Conservation (phyloP, 306 rosid genomes). For the Echinosophora koreensis region DNA sequence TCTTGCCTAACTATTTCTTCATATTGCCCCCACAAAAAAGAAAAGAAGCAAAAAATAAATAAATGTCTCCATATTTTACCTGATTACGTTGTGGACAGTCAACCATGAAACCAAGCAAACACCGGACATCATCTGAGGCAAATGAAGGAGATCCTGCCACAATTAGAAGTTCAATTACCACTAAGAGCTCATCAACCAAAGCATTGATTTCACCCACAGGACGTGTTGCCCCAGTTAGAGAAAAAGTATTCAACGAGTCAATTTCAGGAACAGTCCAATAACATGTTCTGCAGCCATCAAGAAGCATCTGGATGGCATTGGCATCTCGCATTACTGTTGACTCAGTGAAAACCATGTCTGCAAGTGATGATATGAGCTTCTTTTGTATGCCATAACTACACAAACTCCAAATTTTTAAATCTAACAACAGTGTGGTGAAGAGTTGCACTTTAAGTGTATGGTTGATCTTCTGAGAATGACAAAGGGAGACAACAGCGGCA, state of each 20-base stretch:
- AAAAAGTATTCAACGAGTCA: conserved; percentile 80
- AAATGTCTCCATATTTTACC: conserved; percentile 57
- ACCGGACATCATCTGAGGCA: conserved; percentile 83
- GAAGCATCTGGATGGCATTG: conserved; percentile 98
- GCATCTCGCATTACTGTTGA: conserved; percentile 94
- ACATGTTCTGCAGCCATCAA: conserved; percentile 95
- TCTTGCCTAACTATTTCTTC: conserved; percentile 19
- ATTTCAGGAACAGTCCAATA: conserved; percentile 87
- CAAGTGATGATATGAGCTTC: conserved; percentile 97
- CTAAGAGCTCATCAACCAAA: conserved; percentile 95
- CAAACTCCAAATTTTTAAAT: conserved; percentile 93
- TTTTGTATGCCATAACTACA: conserved; percentile 97
- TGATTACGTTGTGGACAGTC: conserved; percentile 99
- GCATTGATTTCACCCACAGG: conserved; percentile 99
- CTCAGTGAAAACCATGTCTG: conserved; percentile 98
- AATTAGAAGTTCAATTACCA: conserved; percentile 90
- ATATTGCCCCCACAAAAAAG: conserved; percentile 10
- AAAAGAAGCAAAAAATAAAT: not conserved
- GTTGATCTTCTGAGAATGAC: conserved; percentile 86
- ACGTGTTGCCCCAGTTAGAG: conserved; percentile 68
- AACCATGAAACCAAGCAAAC: conserved; percentile 95
- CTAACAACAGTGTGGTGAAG: conserved; percentile 82
- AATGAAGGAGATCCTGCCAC: conserved; percentile 83
- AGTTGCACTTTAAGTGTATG: conserved; percentile 91
- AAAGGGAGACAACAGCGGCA: conserved; percentile 86